Percentiles rank a stretch among this genome's conserved stretches.
Conservation (phyloP, 2,329 filamentous ascomycete genomes). For the Apiospora malaysiana region DNA sequence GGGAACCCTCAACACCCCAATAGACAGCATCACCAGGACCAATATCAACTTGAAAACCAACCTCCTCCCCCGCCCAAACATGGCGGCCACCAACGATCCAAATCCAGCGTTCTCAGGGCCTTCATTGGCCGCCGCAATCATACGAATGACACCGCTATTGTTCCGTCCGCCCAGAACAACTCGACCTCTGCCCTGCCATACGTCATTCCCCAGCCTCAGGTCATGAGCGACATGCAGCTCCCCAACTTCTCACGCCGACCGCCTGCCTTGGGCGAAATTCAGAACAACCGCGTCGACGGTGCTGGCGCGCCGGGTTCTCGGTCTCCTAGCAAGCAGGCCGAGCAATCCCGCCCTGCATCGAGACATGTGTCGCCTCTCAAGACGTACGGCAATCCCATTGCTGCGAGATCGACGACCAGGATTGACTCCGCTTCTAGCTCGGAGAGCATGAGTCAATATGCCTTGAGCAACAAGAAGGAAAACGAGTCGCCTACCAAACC, state of each 20-base stretch:
- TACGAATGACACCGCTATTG: constrained; percentile 47
- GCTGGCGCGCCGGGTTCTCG: constrained; percentile 29
- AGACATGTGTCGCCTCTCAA: constrained; percentile 38
- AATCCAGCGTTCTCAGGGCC: constrained; percentile 55
- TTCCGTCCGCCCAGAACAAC: constrained; percentile 34
- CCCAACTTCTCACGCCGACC: constrained; percentile 47
- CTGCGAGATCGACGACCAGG: constrained; percentile 27
- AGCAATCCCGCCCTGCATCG: constrained; percentile 23
- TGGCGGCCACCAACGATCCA: constrained; percentile 40
- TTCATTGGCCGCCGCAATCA: constrained; percentile 57
- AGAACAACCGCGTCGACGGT: constrained; percentile 53
- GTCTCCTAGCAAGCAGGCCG: constrained; percentile 34
- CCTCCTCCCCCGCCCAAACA: constrained; percentile 10
- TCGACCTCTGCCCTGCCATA: constrained; percentile 32
- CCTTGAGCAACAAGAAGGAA: constrained; percentile 44
- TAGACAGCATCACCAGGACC: not conserved
- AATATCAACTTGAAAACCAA: constrained; percentile 9
- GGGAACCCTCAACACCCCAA: not conserved
- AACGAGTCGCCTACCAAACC: constrained; percentile 62
- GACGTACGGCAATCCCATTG: constrained; percentile 35
- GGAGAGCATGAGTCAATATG: constrained; percentile 41
- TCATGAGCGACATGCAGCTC: constrained; percentile 35
- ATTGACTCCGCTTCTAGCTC: constrained; percentile 22
- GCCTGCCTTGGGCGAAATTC: constrained; percentile 60
- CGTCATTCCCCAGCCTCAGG: constrained; percentile 30